Evolutionary conservation across 176 grass and related monocot genomes (phyloP), one percentile per base, ranked within the genome.

Genomic region (Rhynchospora tenuis): DNA sequence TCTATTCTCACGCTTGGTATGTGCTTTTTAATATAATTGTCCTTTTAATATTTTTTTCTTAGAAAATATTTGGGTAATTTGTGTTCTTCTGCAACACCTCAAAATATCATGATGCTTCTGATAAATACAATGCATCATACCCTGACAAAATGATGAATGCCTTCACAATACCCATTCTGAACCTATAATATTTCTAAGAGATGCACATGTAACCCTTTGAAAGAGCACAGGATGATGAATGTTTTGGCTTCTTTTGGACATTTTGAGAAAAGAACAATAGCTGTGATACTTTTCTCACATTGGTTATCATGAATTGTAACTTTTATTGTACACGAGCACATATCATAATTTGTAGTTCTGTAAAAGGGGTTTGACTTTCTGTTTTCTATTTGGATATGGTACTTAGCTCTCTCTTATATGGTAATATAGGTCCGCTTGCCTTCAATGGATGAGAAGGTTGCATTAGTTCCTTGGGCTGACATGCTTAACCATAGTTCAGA

Each of bases 401-500:
- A 22, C 13, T 43, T 59, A 24, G 6, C 67, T 23, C 19, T 56
- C 10, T 44, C 31, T 76, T 50, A 42, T 80, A 3, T 87, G 64
- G 27, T 45, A 88, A 69, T 83, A 73, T 52, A 98, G 96, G 96
- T 98, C 87, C 96, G 93, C 27, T 93, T 98, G 86, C 91, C 93
- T 87, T 98, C 96, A 63, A 98, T 95, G 96, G 83, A 92, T 74
- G 96, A 87, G 89, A 93, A 78, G 38, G 91, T 98, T 72, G 96
- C 96, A 69, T 86, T 98, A 85, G 91, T 98, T 89, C 96, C 93
- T 86, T 95, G 96, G 96, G 96, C 96, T 78, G 96, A 95, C 90
- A 98, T 98, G 96, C 93, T 98, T 89, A 98, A 98, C 64, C 96
- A 98, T 85, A 95, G 91, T 59, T 87, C 91, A 60, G 89, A 98